phyloP scores from a whole-genome alignment of 805 yeast genomes.

The Ogataea philodendri region DNA sequence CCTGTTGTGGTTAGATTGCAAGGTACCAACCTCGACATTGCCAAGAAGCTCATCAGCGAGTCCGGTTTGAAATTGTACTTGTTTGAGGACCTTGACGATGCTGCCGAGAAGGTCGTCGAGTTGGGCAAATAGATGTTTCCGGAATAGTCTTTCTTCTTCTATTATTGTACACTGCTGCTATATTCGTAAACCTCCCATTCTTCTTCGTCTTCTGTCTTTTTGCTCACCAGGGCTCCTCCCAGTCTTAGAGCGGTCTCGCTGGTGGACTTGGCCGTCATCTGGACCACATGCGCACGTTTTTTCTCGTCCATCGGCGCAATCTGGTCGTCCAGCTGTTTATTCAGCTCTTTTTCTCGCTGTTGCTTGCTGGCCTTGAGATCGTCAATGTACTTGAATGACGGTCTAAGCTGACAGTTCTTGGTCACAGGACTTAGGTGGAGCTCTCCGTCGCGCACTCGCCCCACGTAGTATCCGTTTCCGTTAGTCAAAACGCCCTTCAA shows the following conservation, averaged over 20 bases:
- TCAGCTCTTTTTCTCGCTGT: slow-evolving; percentile 43
- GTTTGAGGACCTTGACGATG: slow-evolving; percentile 90
- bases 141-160: slow-evolving; percentile 19
- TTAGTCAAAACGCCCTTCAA: slow-evolving; percentile 67
- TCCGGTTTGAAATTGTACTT: slow-evolving; percentile 93
- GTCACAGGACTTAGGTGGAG: slow-evolving; percentile 65
- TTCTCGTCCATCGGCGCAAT: slow-evolving; percentile 32
- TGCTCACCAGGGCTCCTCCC: slow-evolving; percentile 69
- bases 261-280: slow-evolving; percentile 68
- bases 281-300: slow-evolving; percentile 59
- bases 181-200: slow-evolving; percentile 42
- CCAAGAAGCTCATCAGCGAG: slow-evolving; percentile 78
- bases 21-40: slow-evolving; percentile 93
- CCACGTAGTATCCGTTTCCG: slow-evolving; percentile 52
- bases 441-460: slow-evolving; percentile 40
- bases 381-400: slow-evolving; percentile 78
- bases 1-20: slow-evolving; percentile 98
- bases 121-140: slow-evolving; percentile 37
- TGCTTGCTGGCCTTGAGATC: slow-evolving; percentile 36
- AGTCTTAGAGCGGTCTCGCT: slow-evolving; percentile 58
- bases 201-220: slow-evolving; percentile 64
- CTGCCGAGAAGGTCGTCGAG: slow-evolving; percentile 92
- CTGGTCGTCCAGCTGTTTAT: slow-evolving; percentile 41
- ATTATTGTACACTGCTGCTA: slow-evolving; percentile 36
- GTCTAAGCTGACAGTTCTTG: slow-evolving; percentile 73